Evolutionary conservation across 176 grass and related monocot genomes (phyloP), one percentile per base, ranked within the genome.

Genomic region (Cymbopogon citratus): DNA sequence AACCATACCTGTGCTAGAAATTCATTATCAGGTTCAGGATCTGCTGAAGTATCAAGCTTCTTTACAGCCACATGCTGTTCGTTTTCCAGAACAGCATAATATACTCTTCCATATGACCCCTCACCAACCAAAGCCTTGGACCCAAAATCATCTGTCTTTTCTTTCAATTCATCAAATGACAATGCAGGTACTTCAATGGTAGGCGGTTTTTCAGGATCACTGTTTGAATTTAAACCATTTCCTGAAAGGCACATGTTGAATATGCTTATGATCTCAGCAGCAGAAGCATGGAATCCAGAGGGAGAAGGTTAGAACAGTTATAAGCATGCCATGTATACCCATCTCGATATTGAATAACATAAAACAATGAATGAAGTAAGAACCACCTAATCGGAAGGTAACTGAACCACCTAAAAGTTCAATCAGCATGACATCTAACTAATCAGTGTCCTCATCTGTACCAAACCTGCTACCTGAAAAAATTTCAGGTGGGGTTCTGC

Each of bases 41-140:
- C 91, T 12, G 91, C 86, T 24, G 86, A 85, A 80, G 81, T 63
- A 81, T 97, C 94, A 60, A 97, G 84, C 67, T 93, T 93, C 82
- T 93, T 97, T 69, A 97, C 75, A 44, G 88, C 91, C 0, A 85
- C 78, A 52, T 93, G 86, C 59, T 89, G 91, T 51, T 57, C 88
- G 23, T 85, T 69, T 29, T 89, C 77, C 36, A 97, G 77, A 83
- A 89, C 70, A 59, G 91, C 88, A 71, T 89, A 91, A 66, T 97
- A 97, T 19, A 93, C 91, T 81, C 91, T 91, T 85, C 91, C 94
- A 89, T 97, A 91, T 31, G 94, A 97, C 19, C 94, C 91, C 81
- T 97, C 94, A 73, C 91, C 94, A 66, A 93, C 81, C 81, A 93
- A 85, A 91, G 89, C 43, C 82, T 89, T 89, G 23, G 94, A 89